Conservation (phyloP, 108 stramenopile species). For the Bacterosira constricta region DNA sequence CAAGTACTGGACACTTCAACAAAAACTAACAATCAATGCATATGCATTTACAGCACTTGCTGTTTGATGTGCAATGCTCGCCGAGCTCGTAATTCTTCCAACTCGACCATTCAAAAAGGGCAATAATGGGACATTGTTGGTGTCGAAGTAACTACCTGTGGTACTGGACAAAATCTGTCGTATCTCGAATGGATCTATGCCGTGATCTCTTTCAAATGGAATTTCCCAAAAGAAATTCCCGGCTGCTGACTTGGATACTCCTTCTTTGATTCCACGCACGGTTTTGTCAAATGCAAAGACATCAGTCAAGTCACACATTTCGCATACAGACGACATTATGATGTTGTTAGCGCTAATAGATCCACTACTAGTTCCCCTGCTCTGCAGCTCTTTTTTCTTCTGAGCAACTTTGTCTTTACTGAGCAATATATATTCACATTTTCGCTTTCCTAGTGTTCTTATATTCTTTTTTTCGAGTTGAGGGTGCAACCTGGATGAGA, state of each 20-base stretch:
- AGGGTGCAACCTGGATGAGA: too few species aligned
- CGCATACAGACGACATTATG: slow-evolving; percentile 49
- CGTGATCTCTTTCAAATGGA: slow-evolving; percentile 38
- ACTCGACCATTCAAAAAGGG: slow-evolving; percentile 56
- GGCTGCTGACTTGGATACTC: slow-evolving; percentile 28
- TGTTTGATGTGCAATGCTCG: slow-evolving; percentile 23
- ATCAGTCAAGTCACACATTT: slow-evolving; percentile 50
- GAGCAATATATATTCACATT: slow-evolving; percentile 35
- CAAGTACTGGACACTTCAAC: not conserved
- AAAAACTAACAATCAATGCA: not conserved
- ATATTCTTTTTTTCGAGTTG: slow-evolving; percentile 33
- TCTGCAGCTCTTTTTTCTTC: slow-evolving; percentile 39
- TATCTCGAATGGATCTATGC: slow-evolving; percentile 24
- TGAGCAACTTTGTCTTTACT: slow-evolving; percentile 42
- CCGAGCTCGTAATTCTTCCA: slow-evolving; percentile 45
- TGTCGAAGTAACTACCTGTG: slow-evolving; percentile 38
- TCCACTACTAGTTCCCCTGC: not conserved
- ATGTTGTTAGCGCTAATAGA: slow-evolving; percentile 46
- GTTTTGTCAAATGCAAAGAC: slow-evolving; percentile 53
- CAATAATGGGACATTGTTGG: slow-evolving; percentile 39
- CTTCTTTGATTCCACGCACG: slow-evolving; percentile 49
- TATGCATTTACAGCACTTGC: too few species aligned
- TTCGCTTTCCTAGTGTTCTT: slow-evolving; percentile 27
- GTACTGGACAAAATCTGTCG: slow-evolving; percentile 39
- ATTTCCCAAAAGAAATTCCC: slow-evolving; percentile 52